A percentile compares a stretch with the other conserved stretches of the same genome.
These are phyloP conservation scores for Oryza glumipatula DNA, from an alignment of 176 grass and related monocot genomes.

Conservation along the genomic window DNA sequence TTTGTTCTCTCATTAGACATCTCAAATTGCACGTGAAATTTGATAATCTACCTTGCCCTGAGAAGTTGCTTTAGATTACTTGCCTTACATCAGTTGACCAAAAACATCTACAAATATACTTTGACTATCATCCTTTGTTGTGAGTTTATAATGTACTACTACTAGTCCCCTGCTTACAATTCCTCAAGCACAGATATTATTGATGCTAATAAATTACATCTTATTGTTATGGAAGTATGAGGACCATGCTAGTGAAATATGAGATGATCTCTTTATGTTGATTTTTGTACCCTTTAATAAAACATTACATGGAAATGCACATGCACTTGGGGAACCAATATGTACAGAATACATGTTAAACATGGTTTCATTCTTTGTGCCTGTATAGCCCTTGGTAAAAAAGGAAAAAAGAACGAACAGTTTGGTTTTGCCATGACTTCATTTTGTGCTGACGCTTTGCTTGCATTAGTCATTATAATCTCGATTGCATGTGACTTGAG, in stretches of 20 bases:
- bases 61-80: background rate
- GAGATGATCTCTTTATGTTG: background rate
- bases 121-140: slow-evolving; percentile 1
- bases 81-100: background rate
- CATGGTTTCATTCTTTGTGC: slow-evolving; percentile 1
- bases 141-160: slow-evolving; percentile 5
- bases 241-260: background rate
- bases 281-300: background rate
- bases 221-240: slow-evolving; percentile 1
- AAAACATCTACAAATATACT: background rate
- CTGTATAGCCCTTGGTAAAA: background rate
- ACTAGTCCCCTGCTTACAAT: background rate
- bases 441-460: background rate
- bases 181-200: slow-evolving; percentile 16
- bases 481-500: background rate
- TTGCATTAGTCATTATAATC: slow-evolving; percentile 16
- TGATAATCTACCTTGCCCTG: slow-evolving; percentile 12
- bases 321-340: background rate
- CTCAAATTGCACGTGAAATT: background rate
- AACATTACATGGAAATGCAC: background rate
- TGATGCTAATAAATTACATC: background rate
- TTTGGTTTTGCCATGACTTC: slow-evolving; percentile 3
- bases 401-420: background rate
- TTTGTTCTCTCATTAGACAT: background rate
- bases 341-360: background rate